Percentiles rank a stretch among this genome's conserved stretches.
phyloP scores from a whole-genome alignment of 2,329 filamentous ascomycete species.

The Chalara sp. region DNA sequence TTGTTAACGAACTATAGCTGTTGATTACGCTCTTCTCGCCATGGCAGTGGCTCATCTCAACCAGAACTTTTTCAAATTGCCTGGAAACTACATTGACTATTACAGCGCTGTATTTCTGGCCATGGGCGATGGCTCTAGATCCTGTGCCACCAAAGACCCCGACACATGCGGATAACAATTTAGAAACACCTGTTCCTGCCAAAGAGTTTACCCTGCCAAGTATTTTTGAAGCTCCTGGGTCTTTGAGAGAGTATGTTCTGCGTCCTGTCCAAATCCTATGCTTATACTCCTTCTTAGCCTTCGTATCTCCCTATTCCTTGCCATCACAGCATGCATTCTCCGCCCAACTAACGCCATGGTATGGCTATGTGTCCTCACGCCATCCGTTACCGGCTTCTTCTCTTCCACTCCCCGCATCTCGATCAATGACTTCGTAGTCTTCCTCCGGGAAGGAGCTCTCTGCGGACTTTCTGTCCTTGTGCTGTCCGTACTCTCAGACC shows the following conservation, averaged over 20 bases:
- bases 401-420: conserved; percentile 27
- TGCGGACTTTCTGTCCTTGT: conserved; percentile 58
- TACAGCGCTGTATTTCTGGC: conserved; percentile 75
- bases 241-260: conserved; percentile 26
- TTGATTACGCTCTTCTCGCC: conserved; percentile 68
- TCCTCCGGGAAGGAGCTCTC: conserved; percentile 57
- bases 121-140: conserved; percentile 62
- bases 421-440: conserved; percentile 34
- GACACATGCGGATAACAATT: neutral
- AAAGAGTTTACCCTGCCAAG: conserved; percentile 8
- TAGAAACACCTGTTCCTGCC: conserved; percentile 20
- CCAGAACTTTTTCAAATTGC: conserved; percentile 88
- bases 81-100: conserved; percentile 85
- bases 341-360: conserved; percentile 86
- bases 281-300: conserved; percentile 33
- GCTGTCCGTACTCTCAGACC: conserved; percentile 62
- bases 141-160: neutral
- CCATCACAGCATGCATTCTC: conserved; percentile 75
- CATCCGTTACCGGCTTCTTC: conserved; percentile 40
- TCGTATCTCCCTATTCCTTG: conserved; percentile 62
- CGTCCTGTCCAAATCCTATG: neutral
- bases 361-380: conserved; percentile 63
- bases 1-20: conserved; percentile 41
- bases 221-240: conserved; percentile 20
- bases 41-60: conserved; percentile 96